A percentile compares a stretch with the other conserved stretches of the same genome.
phyloP scores from a whole-genome alignment of 1,284 basidiomycete genomes.

The Papiliotrema terrestris region DNA sequence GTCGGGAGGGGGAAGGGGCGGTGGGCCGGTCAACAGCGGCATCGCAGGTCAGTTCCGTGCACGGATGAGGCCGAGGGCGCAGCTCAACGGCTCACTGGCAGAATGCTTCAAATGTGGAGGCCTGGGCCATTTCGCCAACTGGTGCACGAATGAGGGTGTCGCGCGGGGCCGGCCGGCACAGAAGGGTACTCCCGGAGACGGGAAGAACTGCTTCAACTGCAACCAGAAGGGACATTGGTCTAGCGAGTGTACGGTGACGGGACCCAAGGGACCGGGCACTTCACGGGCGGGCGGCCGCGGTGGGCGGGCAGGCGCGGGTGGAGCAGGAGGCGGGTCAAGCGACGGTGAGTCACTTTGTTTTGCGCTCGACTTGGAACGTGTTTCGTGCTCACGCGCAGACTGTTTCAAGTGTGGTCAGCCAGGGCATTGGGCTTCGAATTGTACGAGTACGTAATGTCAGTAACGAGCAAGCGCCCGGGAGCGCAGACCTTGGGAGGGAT shows the following conservation, averaged over 20 bases:
- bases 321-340: background rate
- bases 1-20: constrained; percentile 1
- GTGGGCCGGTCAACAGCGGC: background rate
- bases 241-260: background rate
- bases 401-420: constrained; percentile 43
- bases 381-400: constrained; percentile 6
- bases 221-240: background rate
- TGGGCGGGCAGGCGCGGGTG: background rate
- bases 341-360: background rate
- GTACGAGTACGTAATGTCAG: constrained; percentile 20
- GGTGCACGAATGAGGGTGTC: too few species aligned
- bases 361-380: background rate
- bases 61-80: background rate
- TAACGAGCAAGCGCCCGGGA: too few species aligned
- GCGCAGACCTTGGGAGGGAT: too few species aligned
- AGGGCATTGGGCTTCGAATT: constrained; percentile 49
- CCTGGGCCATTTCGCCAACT: too few species aligned
- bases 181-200: too few species aligned
- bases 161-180: too few species aligned
- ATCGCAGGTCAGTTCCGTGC: too few species aligned
- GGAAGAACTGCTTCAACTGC: too few species aligned
- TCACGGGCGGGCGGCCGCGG: background rate
- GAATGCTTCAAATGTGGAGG: constrained; percentile 1
- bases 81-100: background rate
- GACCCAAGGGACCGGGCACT: background rate